Conservation (phyloP, 176 grass and related monocot species). For the Paspalum notatum region DNA sequence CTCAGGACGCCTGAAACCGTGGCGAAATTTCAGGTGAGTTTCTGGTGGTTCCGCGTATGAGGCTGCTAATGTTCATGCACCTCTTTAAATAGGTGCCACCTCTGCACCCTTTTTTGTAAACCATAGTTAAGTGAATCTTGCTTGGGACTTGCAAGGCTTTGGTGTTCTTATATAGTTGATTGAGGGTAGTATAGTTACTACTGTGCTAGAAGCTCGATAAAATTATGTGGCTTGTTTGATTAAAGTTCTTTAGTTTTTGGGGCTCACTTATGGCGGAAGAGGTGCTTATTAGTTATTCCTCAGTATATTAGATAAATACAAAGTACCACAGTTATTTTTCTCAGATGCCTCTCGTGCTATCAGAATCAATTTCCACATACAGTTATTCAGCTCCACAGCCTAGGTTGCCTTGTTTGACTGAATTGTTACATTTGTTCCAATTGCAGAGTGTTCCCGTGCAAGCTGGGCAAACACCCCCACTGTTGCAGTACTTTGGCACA, state of each 20-base stretch:
- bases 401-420: background rate
- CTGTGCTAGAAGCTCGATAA: constrained; percentile 56
- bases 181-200: background rate
- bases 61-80: constrained; percentile 20
- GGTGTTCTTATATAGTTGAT: no score
- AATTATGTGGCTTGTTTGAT: constrained; percentile 7
- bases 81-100: background rate
- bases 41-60: constrained; percentile 20
- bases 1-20: constrained; percentile 92
- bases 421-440: constrained; percentile 6
- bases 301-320: background rate
- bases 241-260: background rate
- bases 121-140: background rate
- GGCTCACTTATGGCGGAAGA: background rate
- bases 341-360: background rate
- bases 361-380: background rate
- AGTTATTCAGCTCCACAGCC: background rate
- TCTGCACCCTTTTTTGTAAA: background rate
- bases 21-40: constrained; percentile 86
- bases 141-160: no score
- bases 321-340: background rate
- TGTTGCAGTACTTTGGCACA: constrained; percentile 89
- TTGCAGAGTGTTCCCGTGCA: constrained; percentile 92
- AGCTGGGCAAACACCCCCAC: constrained; percentile 88
- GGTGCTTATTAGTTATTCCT: background rate